phyloP scores from a whole-genome alignment of 805 yeast species.

The Saturnispora mendoncae region DNA sequence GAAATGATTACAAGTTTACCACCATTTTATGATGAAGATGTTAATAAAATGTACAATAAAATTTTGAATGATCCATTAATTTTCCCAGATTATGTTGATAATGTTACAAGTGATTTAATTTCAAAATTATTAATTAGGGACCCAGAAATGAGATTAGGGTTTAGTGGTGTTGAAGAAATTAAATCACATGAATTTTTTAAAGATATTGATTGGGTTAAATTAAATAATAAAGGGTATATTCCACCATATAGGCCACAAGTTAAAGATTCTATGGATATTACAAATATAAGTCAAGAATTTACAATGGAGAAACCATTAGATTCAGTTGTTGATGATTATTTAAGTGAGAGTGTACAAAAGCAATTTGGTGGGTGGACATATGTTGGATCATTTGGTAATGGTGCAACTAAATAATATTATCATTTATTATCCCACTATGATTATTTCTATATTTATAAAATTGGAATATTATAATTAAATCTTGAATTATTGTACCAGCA shows the following conservation, averaged over 20 bases:
- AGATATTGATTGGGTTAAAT: conserved; percentile 82
- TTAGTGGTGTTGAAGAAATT: conserved; percentile 75
- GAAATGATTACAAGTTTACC: conserved; percentile 97
- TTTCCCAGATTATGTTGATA: conserved; percentile 82
- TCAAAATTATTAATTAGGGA: conserved; percentile 73
- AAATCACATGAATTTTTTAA: conserved; percentile 78
- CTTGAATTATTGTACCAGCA: conserved; percentile 69
- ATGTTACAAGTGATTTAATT: conserved; percentile 75
- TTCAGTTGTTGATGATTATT: conserved; percentile 85
- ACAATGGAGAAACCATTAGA: conserved; percentile 91
- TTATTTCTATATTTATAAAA: conserved; percentile 45
- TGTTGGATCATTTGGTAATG: conserved; percentile 42
- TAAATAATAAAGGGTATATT: conserved; percentile 76
- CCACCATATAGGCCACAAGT: conserved; percentile 96
- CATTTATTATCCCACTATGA: background rate
- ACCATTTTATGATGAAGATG: conserved; percentile 93
- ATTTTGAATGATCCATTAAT: conserved; percentile 81
- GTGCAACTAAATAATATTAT: background rate
- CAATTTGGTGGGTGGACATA: conserved; percentile 99
- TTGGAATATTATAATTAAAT: conserved; percentile 54
- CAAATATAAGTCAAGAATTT: conserved; percentile 87
- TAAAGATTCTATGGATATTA: conserved; percentile 75
- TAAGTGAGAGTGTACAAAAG: conserved; percentile 91
- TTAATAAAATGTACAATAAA: conserved; percentile 87
- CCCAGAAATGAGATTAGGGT: conserved; percentile 70